These are phyloP conservation scores for Cystofilobasidium capitatum DNA, from an alignment of 768 basidiomycete species.

Conservation along the genomic window DNA sequence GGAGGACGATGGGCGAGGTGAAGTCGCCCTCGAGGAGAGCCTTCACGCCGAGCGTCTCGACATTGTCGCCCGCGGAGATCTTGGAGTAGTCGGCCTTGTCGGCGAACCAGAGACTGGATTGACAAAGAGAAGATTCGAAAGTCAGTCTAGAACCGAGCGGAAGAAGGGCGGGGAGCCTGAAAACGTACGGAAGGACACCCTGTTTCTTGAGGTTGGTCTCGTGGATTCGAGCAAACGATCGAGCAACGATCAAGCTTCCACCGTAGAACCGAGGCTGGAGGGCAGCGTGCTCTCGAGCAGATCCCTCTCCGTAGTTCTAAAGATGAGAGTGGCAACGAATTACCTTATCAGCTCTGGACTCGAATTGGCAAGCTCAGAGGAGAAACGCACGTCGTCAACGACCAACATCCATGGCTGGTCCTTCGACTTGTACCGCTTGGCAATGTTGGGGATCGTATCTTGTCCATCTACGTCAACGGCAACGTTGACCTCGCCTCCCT, in stretches of 20 bases:
- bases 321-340: background rate
- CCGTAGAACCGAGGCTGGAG: conserved; percentile 92
- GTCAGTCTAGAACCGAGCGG: background rate
- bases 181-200: conserved; percentile 68
- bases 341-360: conserved; percentile 1
- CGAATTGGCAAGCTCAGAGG: background rate
- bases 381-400: conserved; percentile 59
- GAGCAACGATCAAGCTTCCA: conserved; percentile 62
- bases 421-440: conserved; percentile 75
- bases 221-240: conserved; percentile 95
- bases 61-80: conserved; percentile 64
- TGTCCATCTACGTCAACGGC: conserved; percentile 61
- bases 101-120: conserved; percentile 60
- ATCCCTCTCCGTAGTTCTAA: conserved; percentile 89
- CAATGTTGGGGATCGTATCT: conserved; percentile 82
- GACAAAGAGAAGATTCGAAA: background rate
- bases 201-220: conserved; percentile 99
- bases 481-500: conserved; percentile 83
- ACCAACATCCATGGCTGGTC: conserved; percentile 84
- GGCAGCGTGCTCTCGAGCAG: conserved; percentile 94
- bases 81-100: conserved; percentile 75
- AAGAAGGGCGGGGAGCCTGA: background rate
- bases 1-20: conserved; percentile 42
- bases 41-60: conserved; percentile 75
- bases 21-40: conserved; percentile 47